Evolutionary conservation across 768 basidiomycete species (phyloP).

Genomic region (Boletus rufocinnamomeus): DNA sequence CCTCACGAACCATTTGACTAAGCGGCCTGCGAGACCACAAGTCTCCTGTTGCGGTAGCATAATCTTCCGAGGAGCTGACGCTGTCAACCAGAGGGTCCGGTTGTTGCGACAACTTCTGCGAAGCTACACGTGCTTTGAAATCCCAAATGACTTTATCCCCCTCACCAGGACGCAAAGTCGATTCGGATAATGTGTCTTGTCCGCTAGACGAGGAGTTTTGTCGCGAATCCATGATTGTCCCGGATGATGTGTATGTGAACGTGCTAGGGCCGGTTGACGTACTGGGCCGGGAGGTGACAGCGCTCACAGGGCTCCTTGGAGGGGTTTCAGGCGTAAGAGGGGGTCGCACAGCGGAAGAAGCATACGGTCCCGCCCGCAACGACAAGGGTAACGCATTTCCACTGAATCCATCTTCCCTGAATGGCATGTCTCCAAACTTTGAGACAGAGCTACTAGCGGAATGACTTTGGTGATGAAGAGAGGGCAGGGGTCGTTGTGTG

Average conservation of each 20-base stretch:
- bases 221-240: conserved; percentile 30
- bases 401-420: conserved; percentile 32
- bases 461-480: conserved; percentile 30
- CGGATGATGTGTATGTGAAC: conserved; percentile 29
- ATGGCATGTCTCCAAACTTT: conserved; percentile 34
- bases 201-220: conserved; percentile 32
- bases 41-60: conserved; percentile 31
- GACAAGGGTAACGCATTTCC: conserved; percentile 28
- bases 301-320: conserved; percentile 64
- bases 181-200: conserved; percentile 37
- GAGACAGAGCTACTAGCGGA: conserved; percentile 30
- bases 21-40: conserved; percentile 36
- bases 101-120: conserved; percentile 19
- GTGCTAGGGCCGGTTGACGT: conserved; percentile 35
- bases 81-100: conserved; percentile 24
- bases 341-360: conserved; percentile 20
- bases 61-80: conserved; percentile 30
- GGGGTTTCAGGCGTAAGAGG: conserved; percentile 51
- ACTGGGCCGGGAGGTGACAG: conserved; percentile 45
- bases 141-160: conserved; percentile 35
- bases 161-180: conserved; percentile 36
- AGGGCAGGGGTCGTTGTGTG: conserved; percentile 28
- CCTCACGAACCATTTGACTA: conserved; percentile 30
- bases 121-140: conserved; percentile 23
- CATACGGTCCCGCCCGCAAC: conserved; percentile 32